Conservation (phyloP, 2,329 filamentous ascomycete genomes). For the Aspergillus sp. region DNA sequence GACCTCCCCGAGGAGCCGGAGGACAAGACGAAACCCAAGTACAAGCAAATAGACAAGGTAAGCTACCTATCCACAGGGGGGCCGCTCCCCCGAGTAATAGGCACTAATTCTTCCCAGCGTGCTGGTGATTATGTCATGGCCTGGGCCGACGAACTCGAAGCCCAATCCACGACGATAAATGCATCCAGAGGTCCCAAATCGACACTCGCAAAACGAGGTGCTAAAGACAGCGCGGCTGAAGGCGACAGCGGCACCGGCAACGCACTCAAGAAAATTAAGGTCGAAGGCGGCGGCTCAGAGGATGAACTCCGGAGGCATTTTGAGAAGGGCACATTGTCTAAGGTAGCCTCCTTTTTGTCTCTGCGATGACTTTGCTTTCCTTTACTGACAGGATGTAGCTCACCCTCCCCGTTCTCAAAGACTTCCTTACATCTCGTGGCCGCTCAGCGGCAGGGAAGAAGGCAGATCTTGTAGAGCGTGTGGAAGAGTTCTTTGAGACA, state of each 20-base stretch:
- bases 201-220: slow-evolving; percentile 42
- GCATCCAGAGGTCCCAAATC: slow-evolving; percentile 32
- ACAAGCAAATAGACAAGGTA: slow-evolving; percentile 75
- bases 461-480: slow-evolving; percentile 42
- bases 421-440: slow-evolving; percentile 38
- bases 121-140: slow-evolving; percentile 69
- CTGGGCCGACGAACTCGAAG: slow-evolving; percentile 63
- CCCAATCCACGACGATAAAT: slow-evolving; percentile 44
- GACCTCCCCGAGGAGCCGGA: slow-evolving; percentile 66
- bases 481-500: slow-evolving; percentile 42
- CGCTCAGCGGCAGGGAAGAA: slow-evolving; percentile 41
- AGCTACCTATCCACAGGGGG: not conserved
- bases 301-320: slow-evolving; percentile 35
- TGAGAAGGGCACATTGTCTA: slow-evolving; percentile 37
- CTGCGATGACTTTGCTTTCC: not conserved
- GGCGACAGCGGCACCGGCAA: slow-evolving; percentile 20
- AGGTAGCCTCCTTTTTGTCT: slow-evolving; percentile 17
- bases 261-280: slow-evolving; percentile 40
- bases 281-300: slow-evolving; percentile 24
- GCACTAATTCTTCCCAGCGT: slow-evolving; percentile 37
- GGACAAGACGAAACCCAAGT: slow-evolving; percentile 78
- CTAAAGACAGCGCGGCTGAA: slow-evolving; percentile 18
- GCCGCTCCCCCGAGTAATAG: not conserved
- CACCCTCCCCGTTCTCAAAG: slow-evolving; percentile 40
- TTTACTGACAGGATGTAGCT: slow-evolving; percentile 22